A percentile compares a stretch with the other conserved stretches of the same genome.
Conservation (phyloP, 2,329 filamentous ascomycete genomes). For the Xylariaceae sp. region DNA sequence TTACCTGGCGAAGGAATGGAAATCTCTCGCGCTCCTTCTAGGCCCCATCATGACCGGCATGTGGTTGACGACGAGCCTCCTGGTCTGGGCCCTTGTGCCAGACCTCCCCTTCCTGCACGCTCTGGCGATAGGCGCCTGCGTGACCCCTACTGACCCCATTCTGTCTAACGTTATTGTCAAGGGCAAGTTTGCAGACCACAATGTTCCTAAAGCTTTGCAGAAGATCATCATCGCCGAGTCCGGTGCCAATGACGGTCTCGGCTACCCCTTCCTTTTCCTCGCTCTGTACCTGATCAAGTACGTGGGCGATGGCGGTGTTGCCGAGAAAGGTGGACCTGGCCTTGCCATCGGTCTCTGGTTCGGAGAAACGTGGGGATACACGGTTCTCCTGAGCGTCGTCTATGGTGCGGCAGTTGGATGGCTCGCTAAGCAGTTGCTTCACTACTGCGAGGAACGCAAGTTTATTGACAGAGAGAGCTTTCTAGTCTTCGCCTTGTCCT, state of each 20-base stretch:
- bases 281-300: slow-evolving; percentile 80
- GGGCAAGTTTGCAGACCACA: slow-evolving; percentile 86
- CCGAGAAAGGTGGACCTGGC: slow-evolving; percentile 51
- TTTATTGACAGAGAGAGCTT: slow-evolving; percentile 87
- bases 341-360: slow-evolving; percentile 77
- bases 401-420: slow-evolving; percentile 77
- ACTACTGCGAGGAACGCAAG: slow-evolving; percentile 74
- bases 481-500: slow-evolving; percentile 75
- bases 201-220: slow-evolving; percentile 76
- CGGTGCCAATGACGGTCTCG: slow-evolving; percentile 82
- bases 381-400: slow-evolving; percentile 67
- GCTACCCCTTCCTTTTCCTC: slow-evolving; percentile 83
- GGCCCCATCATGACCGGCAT: slow-evolving; percentile 80
- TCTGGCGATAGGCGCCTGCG: slow-evolving; percentile 72
- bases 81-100: slow-evolving; percentile 73
- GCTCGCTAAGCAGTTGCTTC: slow-evolving; percentile 73
- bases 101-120: slow-evolving; percentile 69
- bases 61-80: slow-evolving; percentile 76
- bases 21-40: slow-evolving; percentile 64
- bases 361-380: slow-evolving; percentile 78
- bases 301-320: slow-evolving; percentile 50
- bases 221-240: slow-evolving; percentile 77
- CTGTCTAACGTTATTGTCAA: slow-evolving; percentile 88
- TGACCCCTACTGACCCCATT: slow-evolving; percentile 89
- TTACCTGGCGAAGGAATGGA: slow-evolving; percentile 76